Base-by-base conservation (phyloP, 306 rosid species). In the Trifolium subterraneum region DNA sequence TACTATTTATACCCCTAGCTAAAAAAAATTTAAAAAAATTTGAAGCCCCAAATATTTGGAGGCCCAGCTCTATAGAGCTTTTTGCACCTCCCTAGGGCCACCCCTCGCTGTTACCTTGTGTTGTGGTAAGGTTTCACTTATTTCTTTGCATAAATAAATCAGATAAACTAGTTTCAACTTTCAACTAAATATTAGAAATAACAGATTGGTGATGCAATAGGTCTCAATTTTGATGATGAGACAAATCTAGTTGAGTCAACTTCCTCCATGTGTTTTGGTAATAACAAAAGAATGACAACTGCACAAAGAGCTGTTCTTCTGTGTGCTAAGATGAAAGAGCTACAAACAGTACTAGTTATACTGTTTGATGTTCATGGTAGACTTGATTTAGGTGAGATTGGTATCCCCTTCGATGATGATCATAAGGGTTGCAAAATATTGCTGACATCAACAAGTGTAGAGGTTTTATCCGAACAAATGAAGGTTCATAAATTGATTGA, bases 311-410 rank as follows among this genome's bases (percentile, higher is more conserved):
- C 29, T 48, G 0, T 0, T 44, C 55, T 27, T 9, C 18, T 68
- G 25, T 7, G 59, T 68, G 51, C 35, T 68, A 67, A 44, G 59
- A 15, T 68, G 72, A 68, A 45, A 59, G 72, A 68, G 25, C 6
- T 15, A 60, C 60, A 68, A 11, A 3, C 16, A 8, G 29, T 68
- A 2, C 61, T 68, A 10, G 61, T 68, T 47, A 61, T 68, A 48
- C 3, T 68, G 22, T 29, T 8, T 29, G 73, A 50, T 16, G 18
- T 69, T 9, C 11, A 69, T 29, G 9, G 58, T 7, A 25, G 25
- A 16, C 14, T 50, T 6, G 47, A 69, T 69, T 50, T 48, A 5
- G 31, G 45, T 4, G 3, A 18, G 48, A 10, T 69, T 35, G 74
- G 74, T 31, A 51, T 48, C 18, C 62, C 47, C 1, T 50, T 31